Evolutionary conservation across 805 yeast species (phyloP).

Genomic region (Ogataea wickerhamii): DNA sequence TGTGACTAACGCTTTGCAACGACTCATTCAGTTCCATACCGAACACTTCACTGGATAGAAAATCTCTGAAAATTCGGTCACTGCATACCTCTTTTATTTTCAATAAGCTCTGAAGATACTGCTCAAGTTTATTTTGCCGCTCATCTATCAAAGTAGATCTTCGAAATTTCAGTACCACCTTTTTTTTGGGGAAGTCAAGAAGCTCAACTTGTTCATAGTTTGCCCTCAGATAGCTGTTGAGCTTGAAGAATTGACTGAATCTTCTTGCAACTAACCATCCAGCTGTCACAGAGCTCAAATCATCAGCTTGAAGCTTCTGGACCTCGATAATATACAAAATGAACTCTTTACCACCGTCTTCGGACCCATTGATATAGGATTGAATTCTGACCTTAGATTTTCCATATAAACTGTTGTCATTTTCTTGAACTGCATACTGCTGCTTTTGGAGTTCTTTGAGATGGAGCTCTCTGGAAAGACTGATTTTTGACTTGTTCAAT

Average conservation of each 20-base stretch:
- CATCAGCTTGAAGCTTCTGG: conserved; percentile 40
- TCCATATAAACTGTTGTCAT: conserved; percentile 70
- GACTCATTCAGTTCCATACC: conserved; percentile 25
- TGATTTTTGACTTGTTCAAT: conserved; percentile 60
- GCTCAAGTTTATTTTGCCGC: conserved; percentile 58
- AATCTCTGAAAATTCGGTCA: conserved; percentile 66
- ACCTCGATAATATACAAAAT: conserved; percentile 76
- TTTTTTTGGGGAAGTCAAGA: conserved; percentile 56
- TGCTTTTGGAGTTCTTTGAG: conserved; percentile 71
- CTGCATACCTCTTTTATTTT: conserved; percentile 67
- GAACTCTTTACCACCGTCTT: conserved; percentile 57
- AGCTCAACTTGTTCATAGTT: conserved; percentile 48
- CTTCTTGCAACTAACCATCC: conserved; percentile 92
- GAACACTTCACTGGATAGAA: conserved; percentile 71
- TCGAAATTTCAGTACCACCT: conserved; percentile 70
- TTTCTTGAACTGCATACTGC: conserved; percentile 79
- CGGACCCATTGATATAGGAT: conserved; percentile 53
- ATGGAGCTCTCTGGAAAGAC: conserved; percentile 69
- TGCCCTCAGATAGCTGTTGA: conserved; percentile 60
- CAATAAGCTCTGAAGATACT: conserved; percentile 56
- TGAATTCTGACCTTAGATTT: conserved; percentile 55
- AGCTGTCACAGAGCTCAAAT: conserved; percentile 44
- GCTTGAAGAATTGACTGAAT: conserved; percentile 74
- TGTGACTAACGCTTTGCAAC: conserved; percentile 6
- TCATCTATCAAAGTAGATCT: conserved; percentile 58